These are phyloP conservation scores for Microdochium trichocladiopsis DNA, from an alignment of 2,329 filamentous ascomycete species.

Conservation along the genomic window DNA sequence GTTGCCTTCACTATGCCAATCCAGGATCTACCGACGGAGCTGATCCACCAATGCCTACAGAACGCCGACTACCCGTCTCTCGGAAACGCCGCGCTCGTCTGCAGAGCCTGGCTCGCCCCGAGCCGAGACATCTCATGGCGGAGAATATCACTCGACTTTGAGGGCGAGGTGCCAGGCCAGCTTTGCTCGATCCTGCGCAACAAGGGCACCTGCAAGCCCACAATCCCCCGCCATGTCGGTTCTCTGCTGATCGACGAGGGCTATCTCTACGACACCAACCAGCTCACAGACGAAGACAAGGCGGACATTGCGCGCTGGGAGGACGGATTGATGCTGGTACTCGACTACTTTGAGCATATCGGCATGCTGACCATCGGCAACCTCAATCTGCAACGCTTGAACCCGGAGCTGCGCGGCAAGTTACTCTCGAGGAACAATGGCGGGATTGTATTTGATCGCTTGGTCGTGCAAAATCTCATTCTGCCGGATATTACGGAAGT, in stretches of 20 bases:
- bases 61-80: not conserved
- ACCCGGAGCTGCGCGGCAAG: not conserved
- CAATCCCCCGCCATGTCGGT: not conserved
- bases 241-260: not conserved
- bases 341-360: not conserved
- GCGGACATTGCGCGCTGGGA: not conserved
- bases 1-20: not conserved
- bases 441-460: not conserved
- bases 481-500: not conserved
- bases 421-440: not conserved
- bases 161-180: not conserved
- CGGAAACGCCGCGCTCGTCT: not conserved
- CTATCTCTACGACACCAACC: not conserved
- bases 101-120: not conserved
- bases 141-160: not conserved
- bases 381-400: not conserved
- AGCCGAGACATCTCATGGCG: not conserved
- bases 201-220: not conserved
- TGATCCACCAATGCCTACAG: not conserved
- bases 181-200: not conserved
- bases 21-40: not conserved
- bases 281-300: too few species aligned
- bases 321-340: not conserved
- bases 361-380: not conserved
- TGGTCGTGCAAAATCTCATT: not conserved